phyloP scores from a whole-genome alignment of 2,329 filamentous ascomycete genomes.

The Alternaria alternata region DNA sequence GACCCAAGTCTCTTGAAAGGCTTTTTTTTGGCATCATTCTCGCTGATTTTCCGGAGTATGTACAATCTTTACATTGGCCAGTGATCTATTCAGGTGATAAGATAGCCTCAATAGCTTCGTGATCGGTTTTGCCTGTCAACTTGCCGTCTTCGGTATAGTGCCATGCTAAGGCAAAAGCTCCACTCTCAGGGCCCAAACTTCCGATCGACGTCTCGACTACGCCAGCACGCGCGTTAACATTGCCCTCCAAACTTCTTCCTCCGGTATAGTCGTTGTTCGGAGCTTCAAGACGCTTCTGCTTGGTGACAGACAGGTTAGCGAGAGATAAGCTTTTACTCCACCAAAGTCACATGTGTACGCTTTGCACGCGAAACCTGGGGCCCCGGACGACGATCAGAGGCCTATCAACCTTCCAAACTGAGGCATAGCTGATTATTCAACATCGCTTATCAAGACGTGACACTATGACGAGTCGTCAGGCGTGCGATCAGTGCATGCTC shows the following conservation, averaged over 20 bases:
- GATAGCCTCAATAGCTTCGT: neutral
- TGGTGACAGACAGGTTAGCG: neutral
- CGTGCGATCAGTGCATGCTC: neutral
- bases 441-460: neutral
- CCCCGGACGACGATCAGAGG: neutral
- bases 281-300: neutral
- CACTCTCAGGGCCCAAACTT: neutral
- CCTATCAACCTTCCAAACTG: neutral
- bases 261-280: neutral
- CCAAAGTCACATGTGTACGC: neutral
- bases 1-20: neutral
- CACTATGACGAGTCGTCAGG: neutral
- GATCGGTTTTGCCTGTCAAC: neutral
- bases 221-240: neutral
- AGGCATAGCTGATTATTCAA: neutral
- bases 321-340: neutral
- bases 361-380: slow-evolving; percentile 1
- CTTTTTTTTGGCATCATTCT: neutral
- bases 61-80: neutral
- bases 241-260: neutral
- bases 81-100: neutral
- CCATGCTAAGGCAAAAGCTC: neutral
- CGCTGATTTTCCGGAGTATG: neutral
- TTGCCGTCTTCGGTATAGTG: neutral
- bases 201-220: neutral